These are phyloP conservation scores for Aureobasidium sp. DNA, from an alignment of 2,329 filamentous ascomycete species.

Conservation along the genomic window DNA sequence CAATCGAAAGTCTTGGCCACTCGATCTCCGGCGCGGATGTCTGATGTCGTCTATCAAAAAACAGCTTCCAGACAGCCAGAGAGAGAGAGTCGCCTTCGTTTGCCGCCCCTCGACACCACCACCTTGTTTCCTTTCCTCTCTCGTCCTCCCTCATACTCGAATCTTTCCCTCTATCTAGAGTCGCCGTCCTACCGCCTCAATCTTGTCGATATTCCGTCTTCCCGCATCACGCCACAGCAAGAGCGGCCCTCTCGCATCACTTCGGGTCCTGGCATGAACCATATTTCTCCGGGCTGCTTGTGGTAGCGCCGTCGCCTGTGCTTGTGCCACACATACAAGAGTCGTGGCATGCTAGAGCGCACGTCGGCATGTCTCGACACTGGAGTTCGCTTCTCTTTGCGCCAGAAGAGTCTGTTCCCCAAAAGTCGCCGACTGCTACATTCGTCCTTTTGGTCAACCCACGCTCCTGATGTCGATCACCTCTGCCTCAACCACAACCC, in stretches of 20 bases:
- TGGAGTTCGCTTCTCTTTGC: constrained; percentile 45
- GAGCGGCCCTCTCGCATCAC: neutral
- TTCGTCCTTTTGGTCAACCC: constrained; percentile 49
- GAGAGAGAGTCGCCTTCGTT: neutral
- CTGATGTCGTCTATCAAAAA: no score
- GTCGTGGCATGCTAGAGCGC: constrained; percentile 49
- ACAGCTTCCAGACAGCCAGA: no score
- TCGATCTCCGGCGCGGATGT: no score
- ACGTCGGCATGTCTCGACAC: constrained; percentile 50
- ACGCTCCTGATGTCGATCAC: constrained; percentile 38
- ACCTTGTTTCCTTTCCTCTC: neutral
- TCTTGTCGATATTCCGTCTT: neutral
- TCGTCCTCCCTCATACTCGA: neutral
- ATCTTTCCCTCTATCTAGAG: neutral
- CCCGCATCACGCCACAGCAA: neutral
- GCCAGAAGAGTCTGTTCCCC: constrained; percentile 27
- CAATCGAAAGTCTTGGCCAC: no score
- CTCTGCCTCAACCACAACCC: constrained; percentile 19
- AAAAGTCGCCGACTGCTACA: constrained; percentile 43
- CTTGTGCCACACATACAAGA: neutral
- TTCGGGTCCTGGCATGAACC: constrained; percentile 8
- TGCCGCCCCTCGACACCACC: neutral
- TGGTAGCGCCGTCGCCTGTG: constrained; percentile 7
- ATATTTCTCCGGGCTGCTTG: constrained; percentile 6
- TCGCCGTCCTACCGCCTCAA: constrained; percentile 7